phyloP scores from a whole-genome alignment of 371 early-diverging fungal genomes.

The Gilbertella persicaria region DNA sequence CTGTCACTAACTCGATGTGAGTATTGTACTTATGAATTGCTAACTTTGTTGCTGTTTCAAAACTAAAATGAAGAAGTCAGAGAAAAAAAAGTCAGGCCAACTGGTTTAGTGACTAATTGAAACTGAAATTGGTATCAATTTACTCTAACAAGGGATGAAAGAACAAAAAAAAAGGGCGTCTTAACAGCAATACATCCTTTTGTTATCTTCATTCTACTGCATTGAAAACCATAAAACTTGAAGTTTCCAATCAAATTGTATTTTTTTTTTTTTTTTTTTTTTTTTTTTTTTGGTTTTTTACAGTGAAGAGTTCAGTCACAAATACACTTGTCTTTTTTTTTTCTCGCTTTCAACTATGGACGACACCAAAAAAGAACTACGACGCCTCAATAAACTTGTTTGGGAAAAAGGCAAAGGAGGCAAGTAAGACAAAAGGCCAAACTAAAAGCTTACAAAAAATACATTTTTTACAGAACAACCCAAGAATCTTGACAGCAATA shows the following conservation, averaged over 20 bases:
- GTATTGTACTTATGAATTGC: constrained; percentile 10
- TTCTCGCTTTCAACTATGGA: constrained; percentile 9
- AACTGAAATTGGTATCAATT: no score
- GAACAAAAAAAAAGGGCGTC: no score
- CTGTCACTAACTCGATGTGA: constrained; percentile 7
- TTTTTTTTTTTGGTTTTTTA: no score
- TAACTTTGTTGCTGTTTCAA: constrained; percentile 5
- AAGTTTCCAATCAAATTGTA: no score
- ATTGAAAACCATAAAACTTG: no score
- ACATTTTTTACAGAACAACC: constrained; percentile 7
- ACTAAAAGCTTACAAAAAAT: background rate
- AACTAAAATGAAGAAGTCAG: no score
- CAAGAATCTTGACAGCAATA: constrained; percentile 87
- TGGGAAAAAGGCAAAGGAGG: constrained; percentile 45
- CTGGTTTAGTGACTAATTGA: no score
- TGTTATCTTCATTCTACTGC: no score
- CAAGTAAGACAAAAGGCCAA: background rate
- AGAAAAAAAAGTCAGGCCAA: no score
- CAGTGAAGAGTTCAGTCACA: background rate
- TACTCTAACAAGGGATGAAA: no score
- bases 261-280: no score
- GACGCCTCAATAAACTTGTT: constrained; percentile 31
- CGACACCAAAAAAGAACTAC: constrained; percentile 29
- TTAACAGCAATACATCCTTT: no score
- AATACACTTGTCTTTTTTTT: background rate